Percentiles rank a stretch among this genome's conserved stretches.
Conservation (phyloP, 495 filamentous ascomycete genomes). For the Xeromyces bisporus region DNA sequence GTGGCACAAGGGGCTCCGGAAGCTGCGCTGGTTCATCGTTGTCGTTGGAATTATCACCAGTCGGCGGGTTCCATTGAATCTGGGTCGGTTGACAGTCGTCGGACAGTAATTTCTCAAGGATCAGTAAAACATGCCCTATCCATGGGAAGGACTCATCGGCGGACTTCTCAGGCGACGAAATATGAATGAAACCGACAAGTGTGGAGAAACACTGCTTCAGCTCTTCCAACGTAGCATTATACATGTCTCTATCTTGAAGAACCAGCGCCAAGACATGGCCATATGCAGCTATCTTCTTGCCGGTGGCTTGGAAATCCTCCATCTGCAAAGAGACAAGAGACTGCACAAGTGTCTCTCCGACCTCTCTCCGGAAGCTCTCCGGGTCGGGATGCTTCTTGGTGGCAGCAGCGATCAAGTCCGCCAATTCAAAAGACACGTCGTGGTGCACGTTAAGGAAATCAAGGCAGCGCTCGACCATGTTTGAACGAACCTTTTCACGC, state of each 20-base stretch:
- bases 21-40: slow-evolving; percentile 33
- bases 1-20: slow-evolving; percentile 45
- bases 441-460: slow-evolving; percentile 79
- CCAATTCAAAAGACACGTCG: slow-evolving; percentile 78
- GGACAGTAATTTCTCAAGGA: slow-evolving; percentile 75
- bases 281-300: slow-evolving; percentile 80
- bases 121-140: slow-evolving; percentile 78
- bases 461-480: slow-evolving; percentile 74
- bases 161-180: slow-evolving; percentile 38
- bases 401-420: slow-evolving; percentile 66
- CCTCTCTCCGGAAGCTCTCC: slow-evolving; percentile 47
- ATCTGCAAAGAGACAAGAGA: slow-evolving; percentile 71
- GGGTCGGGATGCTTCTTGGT: slow-evolving; percentile 52
- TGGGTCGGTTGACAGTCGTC: slow-evolving; percentile 69
- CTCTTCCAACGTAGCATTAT: slow-evolving; percentile 52
- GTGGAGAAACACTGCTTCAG: slow-evolving; percentile 62
- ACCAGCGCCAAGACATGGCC: slow-evolving; percentile 84
- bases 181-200: slow-evolving; percentile 65
- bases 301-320: slow-evolving; percentile 49
- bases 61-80: slow-evolving; percentile 54
- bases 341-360: slow-evolving; percentile 66
- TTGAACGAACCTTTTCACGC: slow-evolving; percentile 51
- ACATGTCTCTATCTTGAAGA: slow-evolving; percentile 68
- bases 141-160: slow-evolving; percentile 69
- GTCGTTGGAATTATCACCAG: slow-evolving; percentile 28